Evolutionary conservation across 2,329 filamentous ascomycete species (phyloP), one percentile per base, ranked within the genome.

Genomic region (Colletotrichum lentis): DNA sequence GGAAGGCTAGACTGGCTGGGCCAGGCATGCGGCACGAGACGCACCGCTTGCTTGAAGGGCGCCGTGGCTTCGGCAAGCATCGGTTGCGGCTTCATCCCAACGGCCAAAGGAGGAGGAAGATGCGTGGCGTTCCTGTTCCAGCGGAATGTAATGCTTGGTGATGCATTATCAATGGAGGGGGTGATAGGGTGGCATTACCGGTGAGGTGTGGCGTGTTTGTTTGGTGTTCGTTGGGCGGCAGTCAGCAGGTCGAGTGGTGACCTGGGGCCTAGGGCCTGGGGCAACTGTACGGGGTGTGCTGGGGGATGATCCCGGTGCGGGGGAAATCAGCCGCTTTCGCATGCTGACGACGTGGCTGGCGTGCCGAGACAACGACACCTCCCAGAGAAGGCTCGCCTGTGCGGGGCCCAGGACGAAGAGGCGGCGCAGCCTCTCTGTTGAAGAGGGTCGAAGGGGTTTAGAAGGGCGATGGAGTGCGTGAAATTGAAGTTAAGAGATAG

Each of bases 291-390:
- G 43, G 55, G 55, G 43, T 27, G 54, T 47, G 60, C 49, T 60
- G 41, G 37, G 39, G 20, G 62, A 35, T 65, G 49, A 59, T 64
- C 11, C n/a, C 35, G 62, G 62, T 60, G 65, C 62, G 60, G 50
- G 64, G 65, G 43, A 53, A 35, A 61, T 65, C 66, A 61, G 66
- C 62, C 66, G 60, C 64, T 67, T 47, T 22, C 20, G 35, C 37
- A 50, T 35, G 44, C 57, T 27, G 44, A 41, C 44, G 65, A 59
- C 49, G 35, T 64, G 55, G 62, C 49, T 65, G 65, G 49, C 55
- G 62, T 68, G 50, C 62, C 66, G 37, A 68, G 62, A 65, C 66
- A 46, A 68, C 62, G 49, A 65, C 66, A 68, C 62, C 50, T 61
- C 55, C 50, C 50, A 35, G 44, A 65, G 61, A 65, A 68, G 62